Evolutionary conservation across 2,329 filamentous ascomycete genomes (phyloP), one percentile per base, ranked within the genome.

Genomic region (Apiospora arundinis): DNA sequence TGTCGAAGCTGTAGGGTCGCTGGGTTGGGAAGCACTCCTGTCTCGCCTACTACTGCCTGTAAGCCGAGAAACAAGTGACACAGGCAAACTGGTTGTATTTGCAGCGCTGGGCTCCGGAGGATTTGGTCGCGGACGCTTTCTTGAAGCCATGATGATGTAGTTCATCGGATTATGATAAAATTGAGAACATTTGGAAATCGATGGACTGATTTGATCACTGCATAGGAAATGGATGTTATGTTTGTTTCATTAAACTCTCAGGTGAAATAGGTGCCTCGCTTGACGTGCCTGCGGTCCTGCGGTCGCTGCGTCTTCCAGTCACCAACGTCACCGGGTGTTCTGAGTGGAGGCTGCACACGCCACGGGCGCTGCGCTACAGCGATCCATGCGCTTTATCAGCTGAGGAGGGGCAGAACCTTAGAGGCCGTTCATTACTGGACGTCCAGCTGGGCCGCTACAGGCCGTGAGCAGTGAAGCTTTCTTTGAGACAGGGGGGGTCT

Each of bases 111-210:
- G 69, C 66, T 77, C 76, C 9, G 75, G 71, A n/a, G 82, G 79
- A 70, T 82, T 81, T 25, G 79, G 81, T 73, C 82, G 81, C 60
- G 78, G 74, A 72, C 83, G 83, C 76, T 86, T 86, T 73, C 83
- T 79, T 67, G 82, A 79, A 75, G 78, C 81, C 83, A 85, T 85
- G 74, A 72, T 45, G 46, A 69, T 37, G n/a, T 14, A n/a, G 32
- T 60, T 5, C 32, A 25, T 46, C 56, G 16, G 42, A 21, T 63
- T 40, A 63, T 40, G 28, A 18, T 21, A 32, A 23, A 32, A 63
- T 63, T 40, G 56, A 28, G 32, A n/a, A 63, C 32, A 63, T 63
- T 37, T 40, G 56, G 56, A n/a, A 37, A 28, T n/a, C 32, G 32
- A 8, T 18, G 4, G 32, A n/a, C 28, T 63, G 42, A 45, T 37